These are phyloP conservation scores for Capsella rubella DNA, from an alignment of 441 rosid genomes.

Conservation along the genomic window DNA sequence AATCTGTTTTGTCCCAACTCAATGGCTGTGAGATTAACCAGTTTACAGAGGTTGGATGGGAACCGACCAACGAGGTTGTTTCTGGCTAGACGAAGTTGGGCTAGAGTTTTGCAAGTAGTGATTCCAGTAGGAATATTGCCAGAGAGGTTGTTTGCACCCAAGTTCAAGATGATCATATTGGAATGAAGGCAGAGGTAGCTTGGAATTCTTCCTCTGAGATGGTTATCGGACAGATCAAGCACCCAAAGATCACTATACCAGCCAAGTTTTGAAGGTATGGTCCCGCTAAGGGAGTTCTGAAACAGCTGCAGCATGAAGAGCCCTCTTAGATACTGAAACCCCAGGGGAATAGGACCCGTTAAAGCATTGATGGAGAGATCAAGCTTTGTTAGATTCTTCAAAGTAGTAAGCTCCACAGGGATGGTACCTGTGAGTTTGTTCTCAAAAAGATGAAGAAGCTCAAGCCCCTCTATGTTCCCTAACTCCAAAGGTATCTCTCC, in stretches of 20 bases:
- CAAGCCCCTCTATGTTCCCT: constrained; percentile 61
- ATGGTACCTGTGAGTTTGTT: constrained; percentile 75
- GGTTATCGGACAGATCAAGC: constrained; percentile 82
- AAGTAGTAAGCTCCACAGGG: constrained; percentile 68
- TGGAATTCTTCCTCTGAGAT: constrained; percentile 74
- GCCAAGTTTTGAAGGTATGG: constrained; percentile 79
- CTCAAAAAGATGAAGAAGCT: constrained; percentile 78
- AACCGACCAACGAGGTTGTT: constrained; percentile 73
- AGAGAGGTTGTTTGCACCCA: constrained; percentile 70
- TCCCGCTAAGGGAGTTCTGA: constrained; percentile 67
- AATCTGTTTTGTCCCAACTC: constrained; percentile 79
- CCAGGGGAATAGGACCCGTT: constrained; percentile 76
- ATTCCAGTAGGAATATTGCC: constrained; percentile 74
- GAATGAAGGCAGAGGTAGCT: constrained; percentile 64
- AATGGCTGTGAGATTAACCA: constrained; percentile 65
- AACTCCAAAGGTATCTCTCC: constrained; percentile 85
- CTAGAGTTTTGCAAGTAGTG: constrained; percentile 65
- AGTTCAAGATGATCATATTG: constrained; percentile 63
- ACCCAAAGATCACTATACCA: constrained; percentile 74
- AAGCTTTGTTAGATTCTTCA: constrained; percentile 76
- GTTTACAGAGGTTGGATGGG: constrained; percentile 73
- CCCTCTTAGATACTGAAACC: constrained; percentile 69
- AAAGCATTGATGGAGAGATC: constrained; percentile 88
- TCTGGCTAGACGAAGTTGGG: constrained; percentile 69
- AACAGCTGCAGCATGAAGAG: constrained; percentile 82